Conservation (phyloP, 495 filamentous ascomycete genomes). For the Jackrogersella minutella region DNA sequence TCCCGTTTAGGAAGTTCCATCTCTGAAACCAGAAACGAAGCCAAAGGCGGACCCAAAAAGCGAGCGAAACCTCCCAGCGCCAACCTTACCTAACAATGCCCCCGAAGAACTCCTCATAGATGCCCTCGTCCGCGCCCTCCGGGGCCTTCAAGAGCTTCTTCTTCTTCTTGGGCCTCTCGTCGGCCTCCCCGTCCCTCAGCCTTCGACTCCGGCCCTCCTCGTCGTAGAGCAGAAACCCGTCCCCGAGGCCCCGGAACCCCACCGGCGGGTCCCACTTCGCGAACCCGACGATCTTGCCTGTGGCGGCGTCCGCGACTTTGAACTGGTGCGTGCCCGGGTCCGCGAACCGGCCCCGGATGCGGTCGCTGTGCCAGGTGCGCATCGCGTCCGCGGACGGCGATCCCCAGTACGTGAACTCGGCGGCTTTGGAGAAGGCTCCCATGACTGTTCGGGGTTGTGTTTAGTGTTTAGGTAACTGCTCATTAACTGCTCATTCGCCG, state of each 20-base stretch:
- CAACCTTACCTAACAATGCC: slow-evolving; percentile 7
- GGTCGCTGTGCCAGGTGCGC: slow-evolving; percentile 30
- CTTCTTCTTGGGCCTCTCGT: not conserved
- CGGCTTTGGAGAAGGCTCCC: slow-evolving; percentile 32
- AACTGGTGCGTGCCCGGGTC: slow-evolving; percentile 34
- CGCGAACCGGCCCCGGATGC: slow-evolving; percentile 32
- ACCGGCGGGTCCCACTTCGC: slow-evolving; percentile 40
- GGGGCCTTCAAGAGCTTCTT: slow-evolving; percentile 5
- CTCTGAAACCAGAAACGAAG: not conserved
- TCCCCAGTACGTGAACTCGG: slow-evolving; percentile 42
- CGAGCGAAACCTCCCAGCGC: too few relatives aligned
- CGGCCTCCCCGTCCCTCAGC: not conserved
- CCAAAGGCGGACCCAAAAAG: too few relatives aligned
- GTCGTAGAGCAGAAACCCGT: slow-evolving; percentile 33
- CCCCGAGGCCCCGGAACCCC: slow-evolving; percentile 16
- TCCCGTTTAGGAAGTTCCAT: not conserved
- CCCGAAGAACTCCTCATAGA: slow-evolving; percentile 28
- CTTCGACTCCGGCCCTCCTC: slow-evolving; percentile 14
- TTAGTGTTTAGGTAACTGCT: slow-evolving; percentile 11
- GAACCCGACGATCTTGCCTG: slow-evolving; percentile 33
- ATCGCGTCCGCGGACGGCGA: slow-evolving; percentile 21
- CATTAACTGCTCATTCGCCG: too few relatives aligned
- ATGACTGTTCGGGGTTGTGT: slow-evolving; percentile 25
- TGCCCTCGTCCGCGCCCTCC: slow-evolving; percentile 26
- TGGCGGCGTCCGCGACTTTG: slow-evolving; percentile 37